Evolutionary conservation across 1,284 basidiomycete species (phyloP).

Genomic region (Austroboletus olivaceoglutinosus): DNA sequence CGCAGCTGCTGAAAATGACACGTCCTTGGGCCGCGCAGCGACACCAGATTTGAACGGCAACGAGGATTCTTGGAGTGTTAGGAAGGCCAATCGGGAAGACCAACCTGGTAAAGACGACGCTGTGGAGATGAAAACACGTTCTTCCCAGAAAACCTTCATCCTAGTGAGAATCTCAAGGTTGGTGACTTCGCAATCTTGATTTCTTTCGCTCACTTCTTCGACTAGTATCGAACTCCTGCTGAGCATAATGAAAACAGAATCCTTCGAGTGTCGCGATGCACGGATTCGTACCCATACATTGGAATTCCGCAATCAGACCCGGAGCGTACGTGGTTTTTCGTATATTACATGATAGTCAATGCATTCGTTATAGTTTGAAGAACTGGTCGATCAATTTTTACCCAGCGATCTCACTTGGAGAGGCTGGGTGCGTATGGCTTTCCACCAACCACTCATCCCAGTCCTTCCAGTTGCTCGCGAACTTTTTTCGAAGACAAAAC

Average conservation of each 20-base stretch:
- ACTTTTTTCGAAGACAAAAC: slow-evolving; percentile 71
- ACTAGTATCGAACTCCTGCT: slow-evolving; percentile 62
- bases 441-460: slow-evolving; percentile 71
- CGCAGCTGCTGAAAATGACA: slow-evolving; percentile 38
- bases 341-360: slow-evolving; percentile 4
- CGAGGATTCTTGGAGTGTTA: slow-evolving; percentile 25
- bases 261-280: slow-evolving; percentile 71
- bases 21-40: slow-evolving; percentile 14
- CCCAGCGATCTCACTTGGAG: slow-evolving; percentile 73
- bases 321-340: slow-evolving; percentile 58
- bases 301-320: slow-evolving; percentile 85
- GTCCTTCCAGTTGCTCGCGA: slow-evolving; percentile 74
- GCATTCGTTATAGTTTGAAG: slow-evolving; percentile 59
- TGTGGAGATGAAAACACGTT: slow-evolving; percentile 73
- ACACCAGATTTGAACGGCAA: slow-evolving; percentile 22
- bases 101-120: slow-evolving; percentile 49
- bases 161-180: slow-evolving; percentile 76
- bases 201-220: slow-evolving; percentile 13
- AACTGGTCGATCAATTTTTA: slow-evolving; percentile 78
- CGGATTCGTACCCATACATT: slow-evolving; percentile 71
- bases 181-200: slow-evolving; percentile 26
- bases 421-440: slow-evolving; percentile 80
- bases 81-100: slow-evolving; percentile 20
- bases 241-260: slow-evolving; percentile 69
- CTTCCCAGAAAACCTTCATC: slow-evolving; percentile 82